A percentile compares a stretch with the other conserved stretches of the same genome.
Conservation (phyloP, 1,139 yeast species). For the Arxiozyma bovina region DNA sequence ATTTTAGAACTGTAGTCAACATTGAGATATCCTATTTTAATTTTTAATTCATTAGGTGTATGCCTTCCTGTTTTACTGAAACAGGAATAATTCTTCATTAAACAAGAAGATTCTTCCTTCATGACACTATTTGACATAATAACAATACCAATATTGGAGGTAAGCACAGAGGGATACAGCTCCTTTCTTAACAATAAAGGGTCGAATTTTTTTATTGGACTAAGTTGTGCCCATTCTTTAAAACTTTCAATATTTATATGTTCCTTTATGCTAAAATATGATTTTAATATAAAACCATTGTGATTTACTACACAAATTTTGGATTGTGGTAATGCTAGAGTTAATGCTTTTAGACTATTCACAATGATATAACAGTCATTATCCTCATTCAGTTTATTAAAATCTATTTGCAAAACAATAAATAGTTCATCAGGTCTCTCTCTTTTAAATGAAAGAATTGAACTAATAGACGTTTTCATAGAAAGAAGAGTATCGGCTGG, state of each 20-base stretch:
- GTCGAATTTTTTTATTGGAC: constrained; percentile 9
- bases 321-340: constrained; percentile 13
- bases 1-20: constrained; percentile 26
- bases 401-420: constrained; percentile 25
- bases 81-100: constrained; percentile 17
- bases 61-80: constrained; percentile 18
- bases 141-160: constrained; percentile 17
- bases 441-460: constrained; percentile 25
- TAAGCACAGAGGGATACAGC: constrained; percentile 9
- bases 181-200: constrained; percentile 13
- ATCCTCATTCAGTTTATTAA: constrained; percentile 11
- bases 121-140: constrained; percentile 26
- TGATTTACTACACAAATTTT: constrained; percentile 18
- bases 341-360: constrained; percentile 24
- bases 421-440: constrained; percentile 22
- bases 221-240: background rate
- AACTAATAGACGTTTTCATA: constrained; percentile 22
- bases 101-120: constrained; percentile 18
- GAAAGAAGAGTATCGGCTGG: constrained; percentile 12
- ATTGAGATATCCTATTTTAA: constrained; percentile 29
- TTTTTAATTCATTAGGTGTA: constrained; percentile 24
- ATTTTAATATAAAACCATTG: constrained; percentile 7
- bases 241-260: constrained; percentile 3
- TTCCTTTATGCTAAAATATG: constrained; percentile 13
- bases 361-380: constrained; percentile 10